Base-by-base conservation (phyloP, 257 asterid species). In the Verbena officinalis region DNA sequence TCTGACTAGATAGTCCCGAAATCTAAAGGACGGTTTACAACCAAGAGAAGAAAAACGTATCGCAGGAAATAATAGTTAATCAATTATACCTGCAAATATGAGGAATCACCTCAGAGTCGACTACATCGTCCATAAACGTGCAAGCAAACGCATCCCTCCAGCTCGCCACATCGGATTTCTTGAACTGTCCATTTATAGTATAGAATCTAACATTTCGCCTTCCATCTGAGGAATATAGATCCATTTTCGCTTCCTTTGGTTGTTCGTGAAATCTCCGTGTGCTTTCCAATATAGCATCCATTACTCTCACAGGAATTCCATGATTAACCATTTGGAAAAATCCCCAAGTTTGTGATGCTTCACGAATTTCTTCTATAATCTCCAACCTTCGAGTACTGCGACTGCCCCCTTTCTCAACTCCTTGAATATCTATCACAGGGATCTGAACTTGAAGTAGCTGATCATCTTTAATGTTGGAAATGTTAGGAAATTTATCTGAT, bases 101-200 rank as follows among this genome's bases (percentile, higher is more conserved):
- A 34, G 96, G 96, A 68, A 89, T 74, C 21, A 68, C 55, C 8
- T 61, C 60, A 15, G 82, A 65, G 33, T 82, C 80, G 10, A 89
- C 40, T 0, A 23, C 1, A 1, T 70, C 89, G 20, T 89, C 89
- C 1, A 36, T 38, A 27, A 81, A 82, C 42, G 72, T 77, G 58
- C 91, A 82, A 45, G 87, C 71, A 36, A 89, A 75, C 0, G 87
- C 76, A 68, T 89, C 95, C 76, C 95, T 84, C 95, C 89, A 89
- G 43, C 70, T 77, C 0, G 89, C 89, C 0, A 70, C 83, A 12
- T 79, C 84, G 15, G 75, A 64, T 68, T 76, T 65, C 43, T 40
- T 64, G 31, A 89, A 67, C 5, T 33, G 43, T 16, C 88, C 92
- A 20, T 80, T 79, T 9, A 79, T 74, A 16, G 86, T 70, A 56